These are phyloP conservation scores for Byssoonygena ceratinophila DNA, from an alignment of 2,329 filamentous ascomycete species.

Conservation along the genomic window DNA sequence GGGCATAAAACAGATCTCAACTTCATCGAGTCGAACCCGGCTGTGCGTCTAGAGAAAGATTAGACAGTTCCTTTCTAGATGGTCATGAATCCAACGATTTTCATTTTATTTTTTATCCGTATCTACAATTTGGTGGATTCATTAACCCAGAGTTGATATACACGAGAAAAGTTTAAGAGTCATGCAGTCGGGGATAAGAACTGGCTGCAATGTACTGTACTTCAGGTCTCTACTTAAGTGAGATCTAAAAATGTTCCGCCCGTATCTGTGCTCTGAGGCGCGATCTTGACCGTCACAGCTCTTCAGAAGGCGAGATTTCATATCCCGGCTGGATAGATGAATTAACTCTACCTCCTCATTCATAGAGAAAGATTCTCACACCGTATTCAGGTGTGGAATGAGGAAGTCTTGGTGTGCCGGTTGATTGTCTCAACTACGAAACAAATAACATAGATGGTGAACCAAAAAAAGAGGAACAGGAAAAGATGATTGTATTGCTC, in stretches of 20 bases:
- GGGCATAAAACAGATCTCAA: slow-evolving; percentile 91
- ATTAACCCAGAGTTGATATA: neutral
- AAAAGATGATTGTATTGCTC: neutral
- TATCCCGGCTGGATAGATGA: slow-evolving; percentile 26
- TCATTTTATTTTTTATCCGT: neutral
- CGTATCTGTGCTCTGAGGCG: slow-evolving; percentile 58
- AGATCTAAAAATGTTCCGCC: slow-evolving; percentile 45
- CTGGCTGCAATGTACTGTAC: too few species aligned
- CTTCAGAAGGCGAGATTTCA: slow-evolving; percentile 47
- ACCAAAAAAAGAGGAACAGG: neutral
- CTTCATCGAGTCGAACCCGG: slow-evolving; percentile 85
- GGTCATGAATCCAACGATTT: slow-evolving; percentile 10
- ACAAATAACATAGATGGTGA: neutral
- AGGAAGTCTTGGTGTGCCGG: slow-evolving; percentile 40
- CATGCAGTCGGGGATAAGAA: neutral
- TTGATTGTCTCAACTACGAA: neutral
- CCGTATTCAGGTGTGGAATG: slow-evolving; percentile 24
- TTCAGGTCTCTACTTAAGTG: too few species aligned
- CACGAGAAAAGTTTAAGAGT: neutral
- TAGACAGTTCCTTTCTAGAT: slow-evolving; percentile 34
- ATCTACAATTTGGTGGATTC: neutral
- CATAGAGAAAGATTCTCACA: slow-evolving; percentile 27
- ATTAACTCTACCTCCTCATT: slow-evolving; percentile 35
- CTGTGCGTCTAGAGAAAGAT: slow-evolving; percentile 78
- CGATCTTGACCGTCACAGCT: slow-evolving; percentile 51